phyloP scores from a whole-genome alignment of 768 basidiomycete genomes.

The Rhizopogon salebrosus region DNA sequence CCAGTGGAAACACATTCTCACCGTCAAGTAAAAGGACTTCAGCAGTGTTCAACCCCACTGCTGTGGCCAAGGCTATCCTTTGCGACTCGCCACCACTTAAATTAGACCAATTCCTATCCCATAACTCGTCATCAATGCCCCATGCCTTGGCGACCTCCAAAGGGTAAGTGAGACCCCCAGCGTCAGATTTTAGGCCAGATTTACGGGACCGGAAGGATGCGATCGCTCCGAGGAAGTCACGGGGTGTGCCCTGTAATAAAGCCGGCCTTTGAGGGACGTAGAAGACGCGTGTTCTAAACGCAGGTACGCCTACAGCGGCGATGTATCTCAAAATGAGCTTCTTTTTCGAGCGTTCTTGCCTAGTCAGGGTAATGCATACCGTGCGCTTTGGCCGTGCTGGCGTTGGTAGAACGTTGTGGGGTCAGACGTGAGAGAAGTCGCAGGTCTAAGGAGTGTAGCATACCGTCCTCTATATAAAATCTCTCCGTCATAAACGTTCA shows the following conservation, averaged over 20 bases:
- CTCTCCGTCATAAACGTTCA: slow-evolving; percentile 65
- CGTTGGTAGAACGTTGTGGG: not conserved
- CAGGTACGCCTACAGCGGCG: slow-evolving; percentile 54
- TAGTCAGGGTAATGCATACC: slow-evolving; percentile 28
- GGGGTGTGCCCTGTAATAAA: slow-evolving; percentile 76
- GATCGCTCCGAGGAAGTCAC: slow-evolving; percentile 61
- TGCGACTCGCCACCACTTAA: slow-evolving; percentile 88
- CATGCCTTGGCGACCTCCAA: slow-evolving; percentile 55
- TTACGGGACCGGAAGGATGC: slow-evolving; percentile 45
- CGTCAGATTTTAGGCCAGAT: slow-evolving; percentile 17
- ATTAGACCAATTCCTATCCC: slow-evolving; percentile 75
- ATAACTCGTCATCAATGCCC: slow-evolving; percentile 64
- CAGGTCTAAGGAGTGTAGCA: slow-evolving; percentile 17
- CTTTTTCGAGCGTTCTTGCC: slow-evolving; percentile 1
- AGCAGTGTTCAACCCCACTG: slow-evolving; percentile 66
- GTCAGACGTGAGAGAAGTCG: not conserved
- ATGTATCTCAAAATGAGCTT: not conserved
- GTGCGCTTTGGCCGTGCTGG: slow-evolving; percentile 45
- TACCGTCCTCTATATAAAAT: slow-evolving; percentile 66
- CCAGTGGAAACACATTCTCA: slow-evolving; percentile 26
- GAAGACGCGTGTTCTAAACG: slow-evolving; percentile 71
- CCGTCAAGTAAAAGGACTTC: slow-evolving; percentile 81
- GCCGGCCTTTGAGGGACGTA: slow-evolving; percentile 90
- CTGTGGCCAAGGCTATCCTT: slow-evolving; percentile 73
- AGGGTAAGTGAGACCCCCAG: slow-evolving; percentile 31